phyloP scores from a whole-genome alignment of 345 rosid species.

The Cardamine resedifolia region DNA sequence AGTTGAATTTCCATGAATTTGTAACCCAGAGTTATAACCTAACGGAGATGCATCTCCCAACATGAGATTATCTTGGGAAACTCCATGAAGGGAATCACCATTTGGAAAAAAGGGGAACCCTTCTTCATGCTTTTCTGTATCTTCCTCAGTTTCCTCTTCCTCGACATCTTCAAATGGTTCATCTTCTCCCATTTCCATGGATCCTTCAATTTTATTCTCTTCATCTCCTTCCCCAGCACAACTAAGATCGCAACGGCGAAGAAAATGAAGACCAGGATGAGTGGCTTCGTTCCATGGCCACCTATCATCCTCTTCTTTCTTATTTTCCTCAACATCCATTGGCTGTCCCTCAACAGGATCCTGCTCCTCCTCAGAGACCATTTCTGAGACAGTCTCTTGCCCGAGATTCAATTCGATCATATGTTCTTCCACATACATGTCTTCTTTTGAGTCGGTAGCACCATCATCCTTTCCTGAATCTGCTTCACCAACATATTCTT shows the following conservation, averaged over 20 bases:
- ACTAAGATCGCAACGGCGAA: constrained; percentile 48
- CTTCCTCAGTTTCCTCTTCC: constrained; percentile 44
- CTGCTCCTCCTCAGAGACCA: constrained; percentile 26
- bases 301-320: constrained; percentile 42
- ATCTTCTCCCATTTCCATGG: constrained; percentile 45
- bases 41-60: constrained; percentile 53
- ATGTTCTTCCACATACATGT: constrained; percentile 53
- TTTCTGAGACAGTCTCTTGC: constrained; percentile 41
- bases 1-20: constrained; percentile 46
- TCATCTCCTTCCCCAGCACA: constrained; percentile 31
- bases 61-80: constrained; percentile 57
- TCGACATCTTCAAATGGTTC: constrained; percentile 34
- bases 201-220: constrained; percentile 33
- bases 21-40: constrained; percentile 56
- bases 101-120: constrained; percentile 51
- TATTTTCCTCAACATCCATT: constrained; percentile 51
- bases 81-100: constrained; percentile 47
- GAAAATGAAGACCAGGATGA: constrained; percentile 40
- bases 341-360: constrained; percentile 28
- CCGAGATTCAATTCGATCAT: constrained; percentile 66
- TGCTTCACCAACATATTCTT: constrained; percentile 40
- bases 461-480: constrained; percentile 45
- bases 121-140: constrained; percentile 40
- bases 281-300: constrained; percentile 47
- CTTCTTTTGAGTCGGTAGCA: constrained; percentile 35